Percentiles rank a stretch among this genome's conserved stretches.
Conservation (phyloP, 2,329 filamentous ascomycete species). For the Venturiaceae sp. region DNA sequence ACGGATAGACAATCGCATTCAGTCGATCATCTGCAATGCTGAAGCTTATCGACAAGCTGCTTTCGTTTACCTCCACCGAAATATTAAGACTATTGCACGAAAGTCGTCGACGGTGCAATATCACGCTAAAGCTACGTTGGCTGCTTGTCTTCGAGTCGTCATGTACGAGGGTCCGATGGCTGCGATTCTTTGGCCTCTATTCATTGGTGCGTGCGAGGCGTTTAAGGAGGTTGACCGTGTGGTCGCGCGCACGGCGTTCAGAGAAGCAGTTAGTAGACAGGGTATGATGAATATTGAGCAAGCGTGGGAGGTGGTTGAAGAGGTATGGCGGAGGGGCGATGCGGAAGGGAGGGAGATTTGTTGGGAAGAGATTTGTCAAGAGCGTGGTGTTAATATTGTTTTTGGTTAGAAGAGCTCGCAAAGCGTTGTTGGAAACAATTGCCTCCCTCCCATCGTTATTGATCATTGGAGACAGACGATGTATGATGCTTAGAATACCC, state of each 20-base stretch:
- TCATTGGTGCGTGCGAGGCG: not conserved
- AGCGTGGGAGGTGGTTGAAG: not conserved
- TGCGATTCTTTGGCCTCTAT: not conserved
- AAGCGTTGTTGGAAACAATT: no score
- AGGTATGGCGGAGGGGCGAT: constrained; percentile 1
- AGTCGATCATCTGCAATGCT: not conserved
- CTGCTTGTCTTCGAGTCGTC: not conserved
- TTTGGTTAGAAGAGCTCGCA: not conserved
- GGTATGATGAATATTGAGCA: not conserved
- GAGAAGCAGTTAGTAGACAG: not conserved
- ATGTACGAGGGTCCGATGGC: not conserved
- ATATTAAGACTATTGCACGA: not conserved
- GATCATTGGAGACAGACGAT: no score
- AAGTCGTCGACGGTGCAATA: not conserved
- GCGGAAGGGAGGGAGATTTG: not conserved
- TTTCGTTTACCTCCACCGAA: not conserved
- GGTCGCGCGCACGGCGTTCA: not conserved
- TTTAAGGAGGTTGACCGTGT: not conserved
- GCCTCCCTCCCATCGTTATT: no score
- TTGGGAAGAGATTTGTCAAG: constrained; percentile 1
- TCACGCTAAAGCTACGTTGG: not conserved
- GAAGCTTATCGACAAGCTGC: constrained; percentile 1
- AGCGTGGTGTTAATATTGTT: not conserved
- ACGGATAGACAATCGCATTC: not conserved
- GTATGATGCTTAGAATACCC: no score